Evolutionary conservation across 2,329 filamentous ascomycete genomes (phyloP).

Genomic region (Cladosporium sp.): DNA sequence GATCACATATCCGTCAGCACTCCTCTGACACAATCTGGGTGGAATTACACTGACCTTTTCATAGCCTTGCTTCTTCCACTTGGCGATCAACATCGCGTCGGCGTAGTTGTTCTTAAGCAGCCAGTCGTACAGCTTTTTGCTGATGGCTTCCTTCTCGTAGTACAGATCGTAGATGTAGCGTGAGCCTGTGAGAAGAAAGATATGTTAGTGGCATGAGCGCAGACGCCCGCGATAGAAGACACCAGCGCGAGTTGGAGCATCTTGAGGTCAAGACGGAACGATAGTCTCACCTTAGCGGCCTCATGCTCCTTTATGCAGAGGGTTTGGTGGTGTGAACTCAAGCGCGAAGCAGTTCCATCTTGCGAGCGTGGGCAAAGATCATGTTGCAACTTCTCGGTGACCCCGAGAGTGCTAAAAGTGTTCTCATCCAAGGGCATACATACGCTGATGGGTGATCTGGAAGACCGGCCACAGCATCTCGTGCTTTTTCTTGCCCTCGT

Average conservation of each 20-base stretch:
- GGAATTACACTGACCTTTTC: conserved; percentile 66
- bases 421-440: conserved; percentile 26
- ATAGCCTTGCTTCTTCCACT: conserved; percentile 99
- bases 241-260: conserved; percentile 3
- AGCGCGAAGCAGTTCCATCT: too few species aligned
- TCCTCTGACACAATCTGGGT: neutral
- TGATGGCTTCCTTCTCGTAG: conserved; percentile 96
- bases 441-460: conserved; percentile 90
- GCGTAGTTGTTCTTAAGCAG: conserved; percentile 94
- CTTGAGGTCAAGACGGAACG: conserved; percentile 25
- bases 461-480: conserved; percentile 97
- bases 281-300: conserved; percentile 31
- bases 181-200: conserved; percentile 44
- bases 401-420: neutral
- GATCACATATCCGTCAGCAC: neutral
- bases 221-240: conserved; percentile 4
- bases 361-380: too few species aligned
- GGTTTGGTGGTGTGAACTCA: neutral
- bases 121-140: conserved; percentile 89
- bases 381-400: neutral
- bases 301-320: neutral
- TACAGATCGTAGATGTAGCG: conserved; percentile 97
- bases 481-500: conserved; percentile 76
- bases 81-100: conserved; percentile 91
- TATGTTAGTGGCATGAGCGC: neutral